Conservation (phyloP, 2,329 filamentous ascomycete species). For the Fusarium mangiferae region DNA sequence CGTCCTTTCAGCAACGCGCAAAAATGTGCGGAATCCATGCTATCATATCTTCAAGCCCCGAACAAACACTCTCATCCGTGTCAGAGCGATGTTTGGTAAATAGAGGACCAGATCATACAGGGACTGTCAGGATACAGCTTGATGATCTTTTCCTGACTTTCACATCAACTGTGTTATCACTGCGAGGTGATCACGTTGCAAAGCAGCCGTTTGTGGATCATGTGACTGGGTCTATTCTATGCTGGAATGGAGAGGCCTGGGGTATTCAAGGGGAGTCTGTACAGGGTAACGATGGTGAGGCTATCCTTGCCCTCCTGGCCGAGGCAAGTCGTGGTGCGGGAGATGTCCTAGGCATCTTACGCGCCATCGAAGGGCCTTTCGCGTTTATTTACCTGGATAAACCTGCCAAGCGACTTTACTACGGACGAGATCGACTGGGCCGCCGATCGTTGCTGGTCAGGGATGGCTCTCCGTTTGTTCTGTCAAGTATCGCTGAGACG, state of each 20-base stretch:
- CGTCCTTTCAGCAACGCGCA: slow-evolving; percentile 21
- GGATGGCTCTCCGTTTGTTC: slow-evolving; percentile 59
- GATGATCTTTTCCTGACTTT: slow-evolving; percentile 65
- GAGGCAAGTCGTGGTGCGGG: slow-evolving; percentile 49
- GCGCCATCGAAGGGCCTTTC: slow-evolving; percentile 81
- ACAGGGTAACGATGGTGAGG: slow-evolving; percentile 81
- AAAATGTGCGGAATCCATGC: slow-evolving; percentile 72
- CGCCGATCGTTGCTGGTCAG: slow-evolving; percentile 81
- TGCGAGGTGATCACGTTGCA: slow-evolving; percentile 80
- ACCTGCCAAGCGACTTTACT: slow-evolving; percentile 72
- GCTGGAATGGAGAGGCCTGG: slow-evolving; percentile 99
- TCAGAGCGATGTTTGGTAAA: slow-evolving; percentile 61
- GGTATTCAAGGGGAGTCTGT: slow-evolving; percentile 69
- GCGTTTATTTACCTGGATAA: slow-evolving; percentile 87
- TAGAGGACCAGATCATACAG: slow-evolving; percentile 69
- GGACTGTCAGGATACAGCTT: slow-evolving; percentile 51
- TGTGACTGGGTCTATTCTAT: slow-evolving; percentile 73
- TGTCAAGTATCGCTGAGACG: slow-evolving; percentile 77
- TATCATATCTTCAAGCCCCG: slow-evolving; percentile 53
- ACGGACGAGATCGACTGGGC: slow-evolving; percentile 87
- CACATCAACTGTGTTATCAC: slow-evolving; percentile 86
- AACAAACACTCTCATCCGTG: slow-evolving; percentile 45
- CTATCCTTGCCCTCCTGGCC: slow-evolving; percentile 71
- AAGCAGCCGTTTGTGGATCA: slow-evolving; percentile 76
- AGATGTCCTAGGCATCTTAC: slow-evolving; percentile 62